Percentiles rank a stretch among this genome's conserved stretches.
Conservation (phyloP, 352 stramenopile genomes). For the Phytopythium cucurbitacearum region DNA sequence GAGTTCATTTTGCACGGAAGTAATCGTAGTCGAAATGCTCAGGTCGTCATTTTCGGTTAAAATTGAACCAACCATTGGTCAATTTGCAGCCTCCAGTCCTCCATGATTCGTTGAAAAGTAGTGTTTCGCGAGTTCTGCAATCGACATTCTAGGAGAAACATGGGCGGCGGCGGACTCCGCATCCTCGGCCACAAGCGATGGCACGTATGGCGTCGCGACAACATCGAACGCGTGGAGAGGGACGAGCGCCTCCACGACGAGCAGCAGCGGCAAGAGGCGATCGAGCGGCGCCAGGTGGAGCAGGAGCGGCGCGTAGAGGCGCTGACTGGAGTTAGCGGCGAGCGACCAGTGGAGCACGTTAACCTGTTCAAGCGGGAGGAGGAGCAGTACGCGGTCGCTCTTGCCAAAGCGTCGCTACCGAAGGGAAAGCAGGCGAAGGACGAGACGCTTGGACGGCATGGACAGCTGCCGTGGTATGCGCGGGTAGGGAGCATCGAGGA, state of each 20-base stretch:
- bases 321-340: constrained; percentile 4
- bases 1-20: too few relatives aligned
- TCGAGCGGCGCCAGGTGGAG: constrained; percentile 17
- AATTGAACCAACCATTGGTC: too few relatives aligned
- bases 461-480: constrained; percentile 40
- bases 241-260: constrained; percentile 44
- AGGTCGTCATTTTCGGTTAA: too few relatives aligned
- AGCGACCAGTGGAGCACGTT: constrained; percentile 14
- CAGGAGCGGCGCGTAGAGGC: constrained; percentile 37
- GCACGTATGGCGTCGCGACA: constrained; percentile 83
- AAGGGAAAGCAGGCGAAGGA: constrained; percentile 1
- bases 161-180: constrained; percentile 62
- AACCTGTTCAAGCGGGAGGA: constrained; percentile 39
- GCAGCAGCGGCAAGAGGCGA: constrained; percentile 10
- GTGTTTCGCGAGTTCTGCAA: too few relatives aligned
- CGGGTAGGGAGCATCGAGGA: constrained; percentile 10
- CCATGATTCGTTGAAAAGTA: too few relatives aligned
- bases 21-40: too few relatives aligned
- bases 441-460: constrained; percentile 30
- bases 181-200: constrained; percentile 79
- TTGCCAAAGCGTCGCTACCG: neutral
- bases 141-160: constrained; percentile 7
- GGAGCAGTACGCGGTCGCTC: constrained; percentile 5
- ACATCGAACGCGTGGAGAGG: constrained; percentile 70
- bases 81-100: too few relatives aligned